Base-by-base conservation (phyloP, 768 basidiomycete species). In the Phylloporus sp. region DNA sequence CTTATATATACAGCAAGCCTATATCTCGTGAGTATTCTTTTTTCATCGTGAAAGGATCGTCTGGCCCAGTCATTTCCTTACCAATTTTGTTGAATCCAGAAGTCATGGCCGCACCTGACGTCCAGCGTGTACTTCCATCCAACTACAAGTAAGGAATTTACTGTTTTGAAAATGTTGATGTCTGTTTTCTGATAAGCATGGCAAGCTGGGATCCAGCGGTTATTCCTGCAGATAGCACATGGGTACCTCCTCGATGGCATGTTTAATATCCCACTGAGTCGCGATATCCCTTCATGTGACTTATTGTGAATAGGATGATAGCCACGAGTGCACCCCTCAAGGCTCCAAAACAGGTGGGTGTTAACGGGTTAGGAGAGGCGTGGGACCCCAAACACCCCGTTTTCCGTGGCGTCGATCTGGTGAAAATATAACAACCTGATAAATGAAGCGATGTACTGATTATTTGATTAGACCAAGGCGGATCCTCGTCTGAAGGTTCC, bases 231-330 rank as follows among this genome's bases (percentile, higher is more conserved):
- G 47, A 7, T 15, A 66, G 65, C 11, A 65, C 57, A 44, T 65
- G 64, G 64, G 49, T 60, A 4, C 65, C 64, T 8, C 64, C 64
- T 31, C 55, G 47, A n/a, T 66, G 64, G 64, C 60, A 13, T 8
- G 54, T 56, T 18, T 6, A 5, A 36, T 32, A 2, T 9, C 4
- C 5, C 5, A 6, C 2, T 8, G 0, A 16, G 27, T 12, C 6
- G 7, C 28, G n/a, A n/a, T n/a, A n/a, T n/a, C n/a, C n/a, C n/a
- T n/a, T 11, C 6, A 3, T 28, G 3, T 34, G 22, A 3, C 6
- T 42, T 23, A 56, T 23, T 6, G 0, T 2, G 20, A 9, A 16
- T 29, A 67, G 64, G 65, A 66, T 66, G 57, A 36, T 56, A 50
- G 55, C 55, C 18, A 43, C 50, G 16, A 18, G 58, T 36, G 18